A percentile compares a stretch with the other conserved stretches of the same genome.
Conservation (phyloP, 768 basidiomycete species). For the Chiua virens region DNA sequence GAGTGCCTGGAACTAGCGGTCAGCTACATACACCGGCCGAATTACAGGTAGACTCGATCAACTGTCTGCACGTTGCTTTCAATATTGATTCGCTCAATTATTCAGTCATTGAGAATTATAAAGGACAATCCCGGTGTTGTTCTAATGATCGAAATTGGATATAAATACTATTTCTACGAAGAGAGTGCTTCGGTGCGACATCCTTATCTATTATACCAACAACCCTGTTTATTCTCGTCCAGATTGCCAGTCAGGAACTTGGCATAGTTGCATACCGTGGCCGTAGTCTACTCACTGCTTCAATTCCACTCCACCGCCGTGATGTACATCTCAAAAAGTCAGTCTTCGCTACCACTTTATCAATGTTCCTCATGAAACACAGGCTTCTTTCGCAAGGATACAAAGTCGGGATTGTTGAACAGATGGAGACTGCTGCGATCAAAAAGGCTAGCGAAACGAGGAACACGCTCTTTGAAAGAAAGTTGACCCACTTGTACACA, state of each 20-base stretch:
- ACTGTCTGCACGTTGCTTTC: not conserved
- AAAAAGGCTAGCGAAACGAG: constrained; percentile 81
- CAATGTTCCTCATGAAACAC: not conserved
- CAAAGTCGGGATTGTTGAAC: constrained; percentile 81
- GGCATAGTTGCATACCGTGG: constrained; percentile 73
- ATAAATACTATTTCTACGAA: constrained; percentile 81
- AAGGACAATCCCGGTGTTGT: constrained; percentile 62
- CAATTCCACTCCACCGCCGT: constrained; percentile 66
- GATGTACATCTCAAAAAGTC: constrained; percentile 79
- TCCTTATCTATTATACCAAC: not conserved
- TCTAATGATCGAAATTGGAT: constrained; percentile 81
- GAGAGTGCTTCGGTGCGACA: constrained; percentile 72
- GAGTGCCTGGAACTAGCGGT: constrained; percentile 63
- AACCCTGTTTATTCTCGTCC: constrained; percentile 12
- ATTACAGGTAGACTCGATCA: constrained; percentile 48
- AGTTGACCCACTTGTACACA: constrained; percentile 79
- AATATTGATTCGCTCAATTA: not conserved
- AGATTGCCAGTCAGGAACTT: constrained; percentile 76
- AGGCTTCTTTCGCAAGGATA: constrained; percentile 77
- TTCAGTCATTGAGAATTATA: constrained; percentile 51
- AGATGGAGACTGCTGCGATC: constrained; percentile 84
- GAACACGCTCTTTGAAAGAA: constrained; percentile 69
- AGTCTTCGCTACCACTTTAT: constrained; percentile 6
- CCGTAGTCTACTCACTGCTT: constrained; percentile 74
- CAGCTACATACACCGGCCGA: constrained; percentile 76